Conservation (phyloP, 345 rosid species). For the Xanthoceras sorbifolium region DNA sequence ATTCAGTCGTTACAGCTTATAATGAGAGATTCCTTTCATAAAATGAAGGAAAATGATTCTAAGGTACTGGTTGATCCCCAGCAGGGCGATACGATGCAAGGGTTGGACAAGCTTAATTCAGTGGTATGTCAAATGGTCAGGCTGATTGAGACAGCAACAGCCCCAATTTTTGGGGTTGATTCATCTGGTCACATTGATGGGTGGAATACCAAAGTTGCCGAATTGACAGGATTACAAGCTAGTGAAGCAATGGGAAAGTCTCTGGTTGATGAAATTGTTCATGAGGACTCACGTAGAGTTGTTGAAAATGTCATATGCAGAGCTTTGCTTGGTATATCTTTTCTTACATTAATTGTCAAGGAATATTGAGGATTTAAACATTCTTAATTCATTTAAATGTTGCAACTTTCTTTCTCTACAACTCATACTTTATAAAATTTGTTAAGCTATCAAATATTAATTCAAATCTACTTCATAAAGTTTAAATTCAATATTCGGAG, state of each 20-base stretch:
- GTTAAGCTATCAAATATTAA: not conserved
- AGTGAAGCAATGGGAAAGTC: conserved; percentile 77
- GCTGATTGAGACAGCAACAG: conserved; percentile 81
- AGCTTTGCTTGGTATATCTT: conserved; percentile 66
- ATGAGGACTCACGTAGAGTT: conserved; percentile 49
- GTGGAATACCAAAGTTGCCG: conserved; percentile 76
- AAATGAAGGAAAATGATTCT: conserved; percentile 40
- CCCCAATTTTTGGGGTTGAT: conserved; percentile 87
- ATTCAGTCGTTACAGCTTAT: conserved; percentile 78
- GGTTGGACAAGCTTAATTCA: conserved; percentile 58
- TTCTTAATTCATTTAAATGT: not conserved
- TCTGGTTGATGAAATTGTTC: conserved; percentile 62
- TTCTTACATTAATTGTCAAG: not conserved
- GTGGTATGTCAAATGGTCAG: conserved; percentile 88
- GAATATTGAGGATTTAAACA: not conserved
- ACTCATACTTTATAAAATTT: not conserved
- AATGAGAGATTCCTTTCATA: conserved; percentile 64
- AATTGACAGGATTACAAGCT: conserved; percentile 65
- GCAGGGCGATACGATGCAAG: conserved; percentile 37
- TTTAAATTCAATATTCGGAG: not conserved
- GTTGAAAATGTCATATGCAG: conserved; percentile 52
- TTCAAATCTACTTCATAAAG: not conserved
- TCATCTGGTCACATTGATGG: conserved; percentile 72
- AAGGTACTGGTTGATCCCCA: conserved; percentile 32
- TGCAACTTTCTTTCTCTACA: not conserved